Conservation (phyloP, 768 basidiomycete genomes). For the Podaxis mareebaensis region DNA sequence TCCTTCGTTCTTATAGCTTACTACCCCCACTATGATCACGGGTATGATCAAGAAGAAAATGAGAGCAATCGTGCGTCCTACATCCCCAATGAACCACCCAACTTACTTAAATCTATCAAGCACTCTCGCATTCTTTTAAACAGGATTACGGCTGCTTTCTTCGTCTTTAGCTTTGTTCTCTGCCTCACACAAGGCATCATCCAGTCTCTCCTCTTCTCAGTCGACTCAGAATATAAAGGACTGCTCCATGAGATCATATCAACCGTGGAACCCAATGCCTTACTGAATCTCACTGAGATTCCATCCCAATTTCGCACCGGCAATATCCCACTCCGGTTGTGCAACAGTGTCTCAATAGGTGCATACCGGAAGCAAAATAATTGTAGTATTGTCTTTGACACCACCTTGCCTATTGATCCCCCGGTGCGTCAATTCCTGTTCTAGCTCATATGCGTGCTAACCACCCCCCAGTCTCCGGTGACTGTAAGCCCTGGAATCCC, state of each 20-base stretch:
- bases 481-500: background rate
- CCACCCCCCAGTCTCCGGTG: constrained; percentile 4
- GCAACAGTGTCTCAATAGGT: constrained; percentile 40
- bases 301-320: constrained; percentile 25
- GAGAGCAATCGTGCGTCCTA: constrained; percentile 19
- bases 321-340: constrained; percentile 39
- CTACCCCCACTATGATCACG: constrained; percentile 17
- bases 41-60: constrained; percentile 18
- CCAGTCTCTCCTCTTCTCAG: constrained; percentile 46
- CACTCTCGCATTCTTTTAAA: constrained; percentile 39
- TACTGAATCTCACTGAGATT: constrained; percentile 36
- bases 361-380: constrained; percentile 19
- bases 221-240: constrained; percentile 41
- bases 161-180: constrained; percentile 49
- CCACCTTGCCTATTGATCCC: constrained; percentile 16
- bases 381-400: constrained; percentile 37
- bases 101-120: constrained; percentile 21
- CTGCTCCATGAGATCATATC: constrained; percentile 39
- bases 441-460: background rate
- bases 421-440: constrained; percentile 1
- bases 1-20: constrained; percentile 8
- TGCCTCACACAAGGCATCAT: constrained; percentile 54
- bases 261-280: constrained; percentile 31
- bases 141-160: constrained; percentile 45
- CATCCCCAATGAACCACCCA: background rate